Conservation (phyloP, 140 eudicot species). For the Anethum foeniculum region DNA sequence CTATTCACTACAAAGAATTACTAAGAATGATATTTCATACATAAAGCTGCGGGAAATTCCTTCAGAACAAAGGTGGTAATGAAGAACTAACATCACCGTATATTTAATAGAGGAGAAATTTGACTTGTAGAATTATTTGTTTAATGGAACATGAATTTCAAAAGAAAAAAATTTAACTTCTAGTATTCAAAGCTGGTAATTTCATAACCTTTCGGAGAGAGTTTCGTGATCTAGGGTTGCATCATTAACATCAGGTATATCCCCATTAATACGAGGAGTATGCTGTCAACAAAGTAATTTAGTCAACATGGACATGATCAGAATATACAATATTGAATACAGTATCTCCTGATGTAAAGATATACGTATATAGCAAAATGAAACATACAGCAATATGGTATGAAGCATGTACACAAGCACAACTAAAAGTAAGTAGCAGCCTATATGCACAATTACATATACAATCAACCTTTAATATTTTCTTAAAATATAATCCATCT, state of each 20-base stretch:
- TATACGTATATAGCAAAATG: not conserved
- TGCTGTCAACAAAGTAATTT: slow-evolving; percentile 31
- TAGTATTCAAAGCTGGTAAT: not conserved
- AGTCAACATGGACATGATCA: slow-evolving; percentile 5
- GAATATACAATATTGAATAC: not conserved
- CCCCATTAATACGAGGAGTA: slow-evolving; percentile 42
- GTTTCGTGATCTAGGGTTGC: slow-evolving; percentile 44
- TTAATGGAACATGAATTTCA: not conserved
- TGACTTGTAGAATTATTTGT: not conserved
- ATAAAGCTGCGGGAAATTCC: not conserved
- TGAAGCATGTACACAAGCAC: not conserved
- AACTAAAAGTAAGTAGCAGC: not conserved
- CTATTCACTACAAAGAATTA: not conserved
- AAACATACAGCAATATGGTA: not conserved
- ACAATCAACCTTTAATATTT: not conserved
- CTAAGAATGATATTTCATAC: not conserved
- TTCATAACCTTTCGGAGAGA: slow-evolving; percentile 35
- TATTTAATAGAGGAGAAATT: not conserved
- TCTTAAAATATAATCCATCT: not conserved
- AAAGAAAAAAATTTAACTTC: not conserved
- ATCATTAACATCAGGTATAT: slow-evolving; percentile 41
- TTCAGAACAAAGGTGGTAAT: no score
- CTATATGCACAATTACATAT: not conserved
- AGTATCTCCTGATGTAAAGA: not conserved
- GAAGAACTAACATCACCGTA: not conserved